phyloP scores from a whole-genome alignment of 2,329 filamentous ascomycete genomes.

The Scopulariopsis brevicaulis region DNA sequence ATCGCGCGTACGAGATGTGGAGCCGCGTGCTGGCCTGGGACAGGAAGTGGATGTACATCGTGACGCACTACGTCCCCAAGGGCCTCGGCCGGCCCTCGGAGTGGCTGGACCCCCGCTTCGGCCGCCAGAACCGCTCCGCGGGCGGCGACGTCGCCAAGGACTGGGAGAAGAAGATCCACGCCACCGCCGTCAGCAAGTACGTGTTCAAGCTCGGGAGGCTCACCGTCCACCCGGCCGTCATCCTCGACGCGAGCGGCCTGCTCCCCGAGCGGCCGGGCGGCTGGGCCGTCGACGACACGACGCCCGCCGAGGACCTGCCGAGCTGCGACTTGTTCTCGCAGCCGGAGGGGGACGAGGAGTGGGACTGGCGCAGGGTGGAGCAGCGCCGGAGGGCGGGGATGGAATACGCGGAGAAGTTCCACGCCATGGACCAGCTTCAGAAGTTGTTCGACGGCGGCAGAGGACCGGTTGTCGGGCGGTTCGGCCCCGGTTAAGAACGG shows the following conservation, averaged over 20 bases:
- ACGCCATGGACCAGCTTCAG: conserved; percentile 41
- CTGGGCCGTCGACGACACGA: conserved; percentile 33
- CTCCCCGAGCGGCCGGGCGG: conserved; percentile 63
- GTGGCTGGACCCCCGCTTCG: conserved; percentile 37
- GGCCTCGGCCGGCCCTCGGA: conserved; percentile 42
- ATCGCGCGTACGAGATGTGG: conserved; percentile 63
- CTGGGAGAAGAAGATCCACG: conserved; percentile 55
- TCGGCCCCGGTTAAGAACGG: conserved; percentile 24
- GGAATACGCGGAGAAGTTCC: conserved; percentile 42
- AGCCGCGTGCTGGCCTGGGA: conserved; percentile 63
- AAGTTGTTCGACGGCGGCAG: conserved; percentile 41
- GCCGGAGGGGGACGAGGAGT: conserved; percentile 22
- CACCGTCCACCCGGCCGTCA: conserved; percentile 71
- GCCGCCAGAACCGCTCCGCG: conserved; percentile 27
- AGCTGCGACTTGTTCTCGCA: neutral
- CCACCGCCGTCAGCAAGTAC: conserved; percentile 67
- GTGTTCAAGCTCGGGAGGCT: conserved; percentile 73
- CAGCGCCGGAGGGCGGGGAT: conserved; percentile 42
- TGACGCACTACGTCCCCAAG: conserved; percentile 61
- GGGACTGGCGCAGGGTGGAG: conserved; percentile 50
- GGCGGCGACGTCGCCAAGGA: conserved; percentile 19
- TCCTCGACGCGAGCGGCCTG: conserved; percentile 60
- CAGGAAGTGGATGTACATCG: conserved; percentile 69
- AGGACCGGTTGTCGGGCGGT: conserved; percentile 37
- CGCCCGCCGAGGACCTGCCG: conserved; percentile 21